Evolutionary conservation across 2,329 filamentous ascomycete genomes (phyloP).

Genomic region (Xylariales sp.): DNA sequence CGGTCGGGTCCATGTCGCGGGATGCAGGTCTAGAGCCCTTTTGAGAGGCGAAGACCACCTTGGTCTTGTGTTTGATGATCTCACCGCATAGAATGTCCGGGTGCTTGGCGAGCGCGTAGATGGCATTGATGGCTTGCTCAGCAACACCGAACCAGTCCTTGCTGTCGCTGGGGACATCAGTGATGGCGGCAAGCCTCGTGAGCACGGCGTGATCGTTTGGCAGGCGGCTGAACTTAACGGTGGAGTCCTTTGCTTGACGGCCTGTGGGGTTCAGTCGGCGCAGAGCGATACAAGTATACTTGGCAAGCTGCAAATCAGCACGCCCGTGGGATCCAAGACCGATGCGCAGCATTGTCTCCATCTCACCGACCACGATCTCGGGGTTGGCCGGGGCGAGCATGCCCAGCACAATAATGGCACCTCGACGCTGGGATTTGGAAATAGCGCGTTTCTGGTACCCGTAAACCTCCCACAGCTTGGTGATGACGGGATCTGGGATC

Average conservation of each 20-base stretch:
- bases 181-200: conserved; percentile 73
- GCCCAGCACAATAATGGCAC: conserved; percentile 91
- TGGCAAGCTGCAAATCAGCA: conserved; percentile 80
- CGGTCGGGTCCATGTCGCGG: conserved; percentile 35
- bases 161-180: conserved; percentile 80
- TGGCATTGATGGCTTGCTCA: conserved; percentile 92
- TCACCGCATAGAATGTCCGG: conserved; percentile 91
- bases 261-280: conserved; percentile 84
- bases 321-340: conserved; percentile 79
- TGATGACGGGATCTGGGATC: conserved; percentile 79
- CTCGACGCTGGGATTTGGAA: conserved; percentile 82
- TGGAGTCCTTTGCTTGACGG: conserved; percentile 71
- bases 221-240: conserved; percentile 68
- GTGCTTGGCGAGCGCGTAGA: conserved; percentile 90
- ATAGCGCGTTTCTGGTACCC: conserved; percentile 91
- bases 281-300: conserved; percentile 92
- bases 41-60: conserved; percentile 63
- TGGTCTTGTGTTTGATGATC: conserved; percentile 82
- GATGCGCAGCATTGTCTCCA: conserved; percentile 89
- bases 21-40: conserved; percentile 44
- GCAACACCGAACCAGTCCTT: conserved; percentile 96
- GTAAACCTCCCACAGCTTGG: conserved; percentile 97
- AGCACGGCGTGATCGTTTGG: conserved; percentile 91
- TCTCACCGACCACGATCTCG: conserved; percentile 89
- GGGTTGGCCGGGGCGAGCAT: conserved; percentile 94